Evolutionary conservation across 108 stramenopile species (phyloP), one percentile per base, ranked within the genome.

Genomic region (Discostella pseudostelligera): DNA sequence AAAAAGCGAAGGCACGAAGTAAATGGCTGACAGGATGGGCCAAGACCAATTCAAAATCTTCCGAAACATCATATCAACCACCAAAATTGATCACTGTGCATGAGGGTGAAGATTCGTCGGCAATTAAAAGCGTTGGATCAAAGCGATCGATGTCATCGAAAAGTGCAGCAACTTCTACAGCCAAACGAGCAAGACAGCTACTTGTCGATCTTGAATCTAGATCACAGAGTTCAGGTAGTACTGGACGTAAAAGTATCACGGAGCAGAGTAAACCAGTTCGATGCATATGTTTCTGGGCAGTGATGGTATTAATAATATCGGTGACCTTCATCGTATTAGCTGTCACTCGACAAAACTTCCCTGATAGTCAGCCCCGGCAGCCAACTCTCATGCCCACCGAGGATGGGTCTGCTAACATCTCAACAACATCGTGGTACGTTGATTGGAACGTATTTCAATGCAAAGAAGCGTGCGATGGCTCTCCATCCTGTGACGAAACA

Each of bases 401-500:
- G 1, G 42, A 43, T 11, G 42, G 10, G 32, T 32, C 32, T 32
- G 32, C 32, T n/a, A 8, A 2, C 9, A 43, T 43, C 14, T 43
- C 42, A 2, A 8, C 2, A n/a, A 43, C n/a, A 43, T 2, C 42
- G 9, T 43, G 42, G 42, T 43, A 43, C 9, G 42, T n/a, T 1
- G n/a, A 43, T 43, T 43, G 42, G 42, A 43, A 43, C 9, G n/a
- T 8, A 16, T 43, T n/a, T n/a, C 42, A 11, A 43, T 43, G 42
- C 42, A 43, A 8, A 3, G 9, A 43, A 8, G 9, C 42, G 1
- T 43, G 42, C 5, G 32, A 32, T 32, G 32, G 32, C 32, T 32
- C 32, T 32, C 32, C 32, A 32, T 32, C 32, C 32, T 70, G 70
- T 17, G 70, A 53, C 8, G 54, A 55, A 0, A 47, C 20, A 19